Conservation (phyloP, 2,329 filamentous ascomycete genomes). For the Penicillium griseofulvum region DNA sequence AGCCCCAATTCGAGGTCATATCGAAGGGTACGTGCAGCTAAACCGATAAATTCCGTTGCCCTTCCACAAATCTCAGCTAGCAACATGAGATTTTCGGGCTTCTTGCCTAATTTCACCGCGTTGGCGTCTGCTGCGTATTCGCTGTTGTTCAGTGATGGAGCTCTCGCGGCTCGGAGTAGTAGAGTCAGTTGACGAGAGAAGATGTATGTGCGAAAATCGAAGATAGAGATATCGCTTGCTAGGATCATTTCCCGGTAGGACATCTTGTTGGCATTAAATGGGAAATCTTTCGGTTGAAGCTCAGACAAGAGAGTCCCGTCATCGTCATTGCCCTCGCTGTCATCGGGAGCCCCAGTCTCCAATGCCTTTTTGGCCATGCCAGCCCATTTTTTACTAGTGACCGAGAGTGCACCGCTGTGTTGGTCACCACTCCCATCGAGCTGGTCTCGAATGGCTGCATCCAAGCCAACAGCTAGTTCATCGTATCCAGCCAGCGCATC, state of each 20-base stretch:
- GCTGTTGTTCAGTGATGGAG: constrained; percentile 35
- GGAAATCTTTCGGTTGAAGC: constrained; percentile 35
- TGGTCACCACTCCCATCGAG: constrained; percentile 59
- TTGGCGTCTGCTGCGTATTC: constrained; percentile 36
- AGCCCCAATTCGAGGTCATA: constrained; percentile 70
- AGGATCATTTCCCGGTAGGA: constrained; percentile 89
- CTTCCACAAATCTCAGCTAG: constrained; percentile 85
- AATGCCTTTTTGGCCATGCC: constrained; percentile 56
- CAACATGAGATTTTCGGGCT: constrained; percentile 70
- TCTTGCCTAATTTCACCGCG: constrained; percentile 53
- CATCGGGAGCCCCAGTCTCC: constrained; percentile 32
- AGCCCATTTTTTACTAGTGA: constrained; percentile 71
- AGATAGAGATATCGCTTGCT: constrained; percentile 90
- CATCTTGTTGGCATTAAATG: constrained; percentile 62
- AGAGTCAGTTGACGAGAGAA: constrained; percentile 85
- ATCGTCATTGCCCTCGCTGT: constrained; percentile 33
- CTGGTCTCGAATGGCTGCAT: constrained; percentile 76
- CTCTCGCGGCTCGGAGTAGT: constrained; percentile 76
- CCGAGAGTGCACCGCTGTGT: constrained; percentile 69
- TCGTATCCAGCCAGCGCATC: constrained; percentile 94
- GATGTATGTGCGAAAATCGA: constrained; percentile 92
- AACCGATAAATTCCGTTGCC: constrained; percentile 78
- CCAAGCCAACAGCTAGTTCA: constrained; percentile 83
- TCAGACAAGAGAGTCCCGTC: constrained; percentile 30
- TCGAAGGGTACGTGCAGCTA: constrained; percentile 74